Evolutionary conservation across 805 yeast genomes (phyloP).

Genomic region (Teunomyces atbi): DNA sequence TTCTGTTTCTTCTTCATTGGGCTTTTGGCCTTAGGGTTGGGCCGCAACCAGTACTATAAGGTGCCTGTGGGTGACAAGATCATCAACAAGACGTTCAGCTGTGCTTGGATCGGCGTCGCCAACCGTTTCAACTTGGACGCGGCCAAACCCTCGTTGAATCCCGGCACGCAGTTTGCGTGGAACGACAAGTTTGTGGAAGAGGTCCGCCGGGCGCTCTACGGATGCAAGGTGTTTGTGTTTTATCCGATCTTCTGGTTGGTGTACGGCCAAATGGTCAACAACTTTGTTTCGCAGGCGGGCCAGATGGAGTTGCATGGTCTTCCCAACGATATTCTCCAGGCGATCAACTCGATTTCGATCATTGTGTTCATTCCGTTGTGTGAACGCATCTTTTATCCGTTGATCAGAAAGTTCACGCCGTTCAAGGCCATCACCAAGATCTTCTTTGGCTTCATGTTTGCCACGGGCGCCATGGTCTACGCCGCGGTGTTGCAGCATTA

Average conservation of each 20-base stretch:
- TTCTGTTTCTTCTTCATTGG: conserved; percentile 55
- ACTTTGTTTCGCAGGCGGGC: conserved; percentile 72
- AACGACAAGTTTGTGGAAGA: conserved; percentile 70
- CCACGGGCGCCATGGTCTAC: conserved; percentile 63
- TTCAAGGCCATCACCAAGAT: conserved; percentile 73
- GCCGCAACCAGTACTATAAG: conserved; percentile 53
- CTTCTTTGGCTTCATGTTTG: conserved; percentile 65
- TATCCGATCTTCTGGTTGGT: conserved; percentile 74
- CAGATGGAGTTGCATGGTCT: conserved; percentile 70
- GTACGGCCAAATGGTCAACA: conserved; percentile 67
- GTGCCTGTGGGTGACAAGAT: conserved; percentile 62
- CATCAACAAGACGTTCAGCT: conserved; percentile 49
- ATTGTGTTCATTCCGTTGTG: conserved; percentile 72
- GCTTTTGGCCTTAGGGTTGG: conserved; percentile 49
- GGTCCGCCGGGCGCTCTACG: conserved; percentile 59
- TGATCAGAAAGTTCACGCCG: conserved; percentile 41
- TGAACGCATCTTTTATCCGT: conserved; percentile 52
- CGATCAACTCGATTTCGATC: conserved; percentile 70
- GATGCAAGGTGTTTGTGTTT: conserved; percentile 69
- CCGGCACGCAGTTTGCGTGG: conserved; percentile 53
- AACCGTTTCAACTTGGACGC: conserved; percentile 50
- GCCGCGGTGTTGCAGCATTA: conserved; percentile 72
- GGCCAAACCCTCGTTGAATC: conserved; percentile 57
- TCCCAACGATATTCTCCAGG: conserved; percentile 77
- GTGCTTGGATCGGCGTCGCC: conserved; percentile 39